Evolutionary conservation across 2,329 filamentous ascomycete species (phyloP).

Genomic region (Aureobasidium sp.): DNA sequence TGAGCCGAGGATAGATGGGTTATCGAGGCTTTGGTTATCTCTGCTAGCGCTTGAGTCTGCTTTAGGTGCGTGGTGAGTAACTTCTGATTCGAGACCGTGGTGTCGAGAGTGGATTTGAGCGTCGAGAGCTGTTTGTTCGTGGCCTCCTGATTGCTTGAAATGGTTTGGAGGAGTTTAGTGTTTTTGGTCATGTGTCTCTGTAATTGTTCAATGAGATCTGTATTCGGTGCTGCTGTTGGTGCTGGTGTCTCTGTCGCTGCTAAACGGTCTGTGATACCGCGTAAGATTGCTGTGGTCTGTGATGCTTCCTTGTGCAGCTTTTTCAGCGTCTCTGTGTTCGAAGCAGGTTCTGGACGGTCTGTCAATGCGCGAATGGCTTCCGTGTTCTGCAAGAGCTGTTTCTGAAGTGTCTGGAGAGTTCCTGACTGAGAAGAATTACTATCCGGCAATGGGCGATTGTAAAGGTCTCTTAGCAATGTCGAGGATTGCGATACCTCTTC

Average conservation of each 20-base stretch:
- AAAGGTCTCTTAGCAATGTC: not conserved
- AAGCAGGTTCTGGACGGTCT: not conserved
- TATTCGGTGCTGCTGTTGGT: not conserved
- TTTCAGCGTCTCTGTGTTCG: not conserved
- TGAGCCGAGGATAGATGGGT: not conserved
- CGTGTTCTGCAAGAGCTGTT: constrained; percentile 1
- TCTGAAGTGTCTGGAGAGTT: not conserved
- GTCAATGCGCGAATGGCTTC: not conserved
- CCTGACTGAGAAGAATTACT: not conserved
- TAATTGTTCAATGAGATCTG: not conserved
- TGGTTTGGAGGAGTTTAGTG: not conserved
- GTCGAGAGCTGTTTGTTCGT: not conserved
- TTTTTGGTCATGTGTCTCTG: not conserved
- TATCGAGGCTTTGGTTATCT: not conserved
- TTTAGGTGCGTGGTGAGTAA: not conserved
- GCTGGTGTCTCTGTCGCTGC: not conserved
- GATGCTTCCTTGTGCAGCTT: constrained; percentile 6
- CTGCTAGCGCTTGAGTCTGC: not conserved
- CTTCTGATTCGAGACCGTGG: not conserved
- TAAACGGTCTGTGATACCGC: not conserved
- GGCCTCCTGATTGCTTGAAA: not conserved
- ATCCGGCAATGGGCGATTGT: not conserved
- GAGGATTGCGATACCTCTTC: not conserved
- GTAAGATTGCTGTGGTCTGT: not conserved
- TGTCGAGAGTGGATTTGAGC: not conserved